These are phyloP conservation scores for Apiotrichum veenhuisii DNA, from an alignment of 1,284 basidiomycete species.

Conservation along the genomic window DNA sequence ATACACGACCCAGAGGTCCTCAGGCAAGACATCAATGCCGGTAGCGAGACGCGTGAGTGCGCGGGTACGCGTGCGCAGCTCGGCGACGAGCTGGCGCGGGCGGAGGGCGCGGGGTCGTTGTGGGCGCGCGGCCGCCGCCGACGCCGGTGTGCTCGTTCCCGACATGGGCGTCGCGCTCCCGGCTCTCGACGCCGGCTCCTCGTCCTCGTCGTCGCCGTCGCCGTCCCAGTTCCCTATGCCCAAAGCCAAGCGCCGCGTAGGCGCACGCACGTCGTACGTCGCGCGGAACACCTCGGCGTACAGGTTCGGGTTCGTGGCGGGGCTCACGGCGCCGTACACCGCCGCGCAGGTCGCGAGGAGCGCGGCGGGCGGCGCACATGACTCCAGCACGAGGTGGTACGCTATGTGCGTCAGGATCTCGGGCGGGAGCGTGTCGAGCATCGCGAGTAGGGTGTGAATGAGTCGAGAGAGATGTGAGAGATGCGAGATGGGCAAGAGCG, in stretches of 20 bases:
- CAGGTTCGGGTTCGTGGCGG: conserved; percentile 56
- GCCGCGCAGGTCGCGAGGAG: conserved; percentile 55
- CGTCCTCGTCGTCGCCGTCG: not conserved
- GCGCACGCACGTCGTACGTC: conserved; percentile 52
- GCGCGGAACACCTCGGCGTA: conserved; percentile 60
- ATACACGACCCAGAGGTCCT: conserved; percentile 58
- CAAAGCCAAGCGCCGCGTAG: not conserved
- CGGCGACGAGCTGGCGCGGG: conserved; percentile 21
- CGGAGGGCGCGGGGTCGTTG: not conserved
- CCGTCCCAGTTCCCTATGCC: not conserved
- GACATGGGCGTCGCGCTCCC: not conserved
- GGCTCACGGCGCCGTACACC: conserved; percentile 52
- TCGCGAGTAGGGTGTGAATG: conserved; percentile 5
- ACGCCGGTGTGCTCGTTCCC: not conserved
- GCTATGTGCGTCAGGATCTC: conserved; percentile 62
- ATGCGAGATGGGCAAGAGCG: too few species aligned
- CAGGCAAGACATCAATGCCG: conserved; percentile 21
- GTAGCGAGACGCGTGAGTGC: conserved; percentile 30
- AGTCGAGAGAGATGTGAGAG: too few species aligned
- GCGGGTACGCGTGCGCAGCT: conserved; percentile 37
- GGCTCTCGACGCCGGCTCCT: not conserved
- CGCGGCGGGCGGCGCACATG: conserved; percentile 42
- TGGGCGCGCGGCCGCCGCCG: not conserved
- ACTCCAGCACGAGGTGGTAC: conserved; percentile 49
- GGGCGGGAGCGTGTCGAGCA: conserved; percentile 55